Percentiles rank a stretch among this genome's conserved stretches.
These are phyloP conservation scores for Thermothelomyces thermophilus DNA, from an alignment of 2,329 filamentous ascomycete genomes.

Conservation along the genomic window DNA sequence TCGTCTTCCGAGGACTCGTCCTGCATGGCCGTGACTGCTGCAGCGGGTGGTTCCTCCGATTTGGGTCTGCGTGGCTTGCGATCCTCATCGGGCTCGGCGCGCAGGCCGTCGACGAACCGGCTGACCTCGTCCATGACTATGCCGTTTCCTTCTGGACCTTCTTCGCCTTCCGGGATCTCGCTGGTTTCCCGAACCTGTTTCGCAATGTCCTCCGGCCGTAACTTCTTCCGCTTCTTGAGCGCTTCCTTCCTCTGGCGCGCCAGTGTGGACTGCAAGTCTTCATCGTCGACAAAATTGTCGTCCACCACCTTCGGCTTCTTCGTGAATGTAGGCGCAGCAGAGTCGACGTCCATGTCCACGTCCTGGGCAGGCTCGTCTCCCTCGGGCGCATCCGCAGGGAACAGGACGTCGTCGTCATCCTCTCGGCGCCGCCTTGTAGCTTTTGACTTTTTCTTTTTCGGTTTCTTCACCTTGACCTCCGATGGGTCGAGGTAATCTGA, in stretches of 20 bases:
- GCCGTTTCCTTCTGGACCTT: conserved; percentile 41
- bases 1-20: conserved; percentile 39
- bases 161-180: conserved; percentile 40
- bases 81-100: conserved; percentile 55
- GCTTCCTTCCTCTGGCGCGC: conserved; percentile 76
- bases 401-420: conserved; percentile 55
- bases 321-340: conserved; percentile 36
- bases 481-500: conserved; percentile 87
- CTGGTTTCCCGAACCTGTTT: conserved; percentile 66
- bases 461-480: conserved; percentile 88
- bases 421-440: conserved; percentile 61
- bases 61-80: conserved; percentile 44
- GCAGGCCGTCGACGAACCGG: conserved; percentile 84
- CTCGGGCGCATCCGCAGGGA: conserved; percentile 35
- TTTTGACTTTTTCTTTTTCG: conserved; percentile 85
- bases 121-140: conserved; percentile 94
- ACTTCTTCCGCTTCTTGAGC: conserved; percentile 86
- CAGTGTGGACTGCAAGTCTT: conserved; percentile 81
- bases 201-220: conserved; percentile 79
- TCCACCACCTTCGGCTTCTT: conserved; percentile 62
- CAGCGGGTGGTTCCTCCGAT: conserved; percentile 30
- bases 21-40: conserved; percentile 40
- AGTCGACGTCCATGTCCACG: conserved; percentile 90
- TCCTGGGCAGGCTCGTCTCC: conserved; percentile 36
- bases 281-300: conserved; percentile 75